Evolutionary conservation across 2,329 filamentous ascomycete genomes (phyloP).

Genomic region (Pseudogymnoascus sp.): DNA sequence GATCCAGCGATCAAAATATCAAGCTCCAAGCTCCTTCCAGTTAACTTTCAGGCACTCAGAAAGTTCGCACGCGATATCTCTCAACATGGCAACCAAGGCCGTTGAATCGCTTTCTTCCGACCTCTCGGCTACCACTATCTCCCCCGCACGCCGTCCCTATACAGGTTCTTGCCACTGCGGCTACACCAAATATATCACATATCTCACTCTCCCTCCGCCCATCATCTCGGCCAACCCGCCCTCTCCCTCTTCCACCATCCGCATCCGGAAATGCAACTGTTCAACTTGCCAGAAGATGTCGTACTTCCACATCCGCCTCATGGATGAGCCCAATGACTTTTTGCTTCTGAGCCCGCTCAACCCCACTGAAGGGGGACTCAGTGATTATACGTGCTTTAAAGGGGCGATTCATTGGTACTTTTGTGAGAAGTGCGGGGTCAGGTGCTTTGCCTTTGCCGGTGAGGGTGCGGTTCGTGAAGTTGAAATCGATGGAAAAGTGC

Average conservation of each 20-base stretch:
- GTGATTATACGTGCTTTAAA: slow-evolving; percentile 33
- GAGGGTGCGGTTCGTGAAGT: slow-evolving; percentile 25
- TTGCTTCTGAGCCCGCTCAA: slow-evolving; percentile 36
- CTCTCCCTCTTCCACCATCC: slow-evolving; percentile 26
- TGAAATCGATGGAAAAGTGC: slow-evolving; percentile 14
- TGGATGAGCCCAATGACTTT: slow-evolving; percentile 35
- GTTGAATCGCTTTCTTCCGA: not conserved
- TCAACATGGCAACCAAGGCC: not conserved
- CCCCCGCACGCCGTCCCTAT: slow-evolving; percentile 21
- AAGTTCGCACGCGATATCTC: not conserved
- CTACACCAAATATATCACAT: slow-evolving; percentile 34
- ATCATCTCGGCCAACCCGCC: slow-evolving; percentile 22
- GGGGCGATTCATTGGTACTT: slow-evolving; percentile 36
- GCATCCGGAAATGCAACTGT: slow-evolving; percentile 37
- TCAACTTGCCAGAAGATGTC: slow-evolving; percentile 41
- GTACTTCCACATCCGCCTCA: slow-evolving; percentile 38
- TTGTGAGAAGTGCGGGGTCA: slow-evolving; percentile 38
- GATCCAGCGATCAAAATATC: not conserved
- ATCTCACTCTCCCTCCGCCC: slow-evolving; percentile 34
- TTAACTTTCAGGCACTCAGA: too few relatives aligned
- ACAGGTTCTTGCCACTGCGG: slow-evolving; percentile 42
- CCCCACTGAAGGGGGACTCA: slow-evolving; percentile 30
- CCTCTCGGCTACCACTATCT: not conserved
- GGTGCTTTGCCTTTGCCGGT: slow-evolving; percentile 35
- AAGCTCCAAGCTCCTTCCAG: not conserved